These are phyloP conservation scores for Pezicula carpinea DNA, from an alignment of 2,329 filamentous ascomycete species.

Conservation along the genomic window DNA sequence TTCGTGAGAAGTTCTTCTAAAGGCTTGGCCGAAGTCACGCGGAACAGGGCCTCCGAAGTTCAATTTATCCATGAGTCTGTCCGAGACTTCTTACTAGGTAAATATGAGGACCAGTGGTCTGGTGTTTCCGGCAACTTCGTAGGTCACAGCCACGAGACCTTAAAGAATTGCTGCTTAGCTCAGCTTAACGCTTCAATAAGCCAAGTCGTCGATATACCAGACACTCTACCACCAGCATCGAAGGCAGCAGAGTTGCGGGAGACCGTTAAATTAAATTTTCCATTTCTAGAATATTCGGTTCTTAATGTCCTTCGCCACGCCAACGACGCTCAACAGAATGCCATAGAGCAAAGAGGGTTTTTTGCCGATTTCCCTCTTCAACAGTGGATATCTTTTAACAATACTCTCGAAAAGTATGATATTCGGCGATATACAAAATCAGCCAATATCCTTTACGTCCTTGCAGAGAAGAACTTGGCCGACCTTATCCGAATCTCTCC, in stretches of 20 bases:
- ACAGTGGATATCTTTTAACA: slow-evolving; percentile 28
- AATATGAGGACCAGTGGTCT: slow-evolving; percentile 20
- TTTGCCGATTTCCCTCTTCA: slow-evolving; percentile 25
- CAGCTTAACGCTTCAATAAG: slow-evolving; percentile 13
- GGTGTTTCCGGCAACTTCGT: slow-evolving; percentile 13
- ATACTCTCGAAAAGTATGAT: slow-evolving; percentile 26
- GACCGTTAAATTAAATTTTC: slow-evolving; percentile 24
- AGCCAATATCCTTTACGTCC: slow-evolving; percentile 30
- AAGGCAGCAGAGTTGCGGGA: slow-evolving; percentile 18
- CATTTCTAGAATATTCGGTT: slow-evolving; percentile 43
- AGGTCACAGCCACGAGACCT: slow-evolving; percentile 18
- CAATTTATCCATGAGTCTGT: slow-evolving; percentile 38
- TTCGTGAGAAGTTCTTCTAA: slow-evolving; percentile 37
- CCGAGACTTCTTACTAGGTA: slow-evolving; percentile 35
- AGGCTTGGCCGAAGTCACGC: slow-evolving; percentile 35
- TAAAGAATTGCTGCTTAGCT: slow-evolving; percentile 20
- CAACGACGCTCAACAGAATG: slow-evolving; percentile 29
- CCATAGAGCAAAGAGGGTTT: slow-evolving; percentile 30
- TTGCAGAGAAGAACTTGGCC: slow-evolving; percentile 28
- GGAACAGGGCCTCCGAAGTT: slow-evolving; percentile 25
- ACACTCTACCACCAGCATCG: slow-evolving; percentile 8
- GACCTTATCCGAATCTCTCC: slow-evolving; percentile 25
- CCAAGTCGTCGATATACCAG: slow-evolving; percentile 9
- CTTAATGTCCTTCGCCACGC: slow-evolving; percentile 37
- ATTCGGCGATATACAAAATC: slow-evolving; percentile 20